Evolutionary conservation across 2,329 filamentous ascomycete genomes (phyloP).

Genomic region (Phaeomoniella chlamydospora): DNA sequence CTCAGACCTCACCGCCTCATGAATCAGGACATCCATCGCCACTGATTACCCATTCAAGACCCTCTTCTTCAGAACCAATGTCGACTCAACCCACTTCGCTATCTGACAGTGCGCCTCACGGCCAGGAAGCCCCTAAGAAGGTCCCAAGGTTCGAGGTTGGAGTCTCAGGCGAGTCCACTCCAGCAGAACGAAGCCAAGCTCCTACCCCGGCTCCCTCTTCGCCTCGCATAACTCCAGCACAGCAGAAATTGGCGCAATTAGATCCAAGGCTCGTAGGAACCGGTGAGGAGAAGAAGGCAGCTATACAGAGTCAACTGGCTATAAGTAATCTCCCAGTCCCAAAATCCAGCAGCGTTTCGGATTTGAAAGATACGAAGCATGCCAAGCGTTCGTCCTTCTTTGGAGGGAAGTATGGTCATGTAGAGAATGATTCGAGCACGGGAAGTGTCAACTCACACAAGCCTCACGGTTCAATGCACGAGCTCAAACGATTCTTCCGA

Average conservation of each 20-base stretch:
- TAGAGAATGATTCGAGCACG: conserved; percentile 25
- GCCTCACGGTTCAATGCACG: conserved; percentile 72
- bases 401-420: conserved; percentile 30
- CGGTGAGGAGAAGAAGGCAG: not conserved
- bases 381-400: conserved; percentile 42
- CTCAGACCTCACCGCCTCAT: conserved; percentile 38
- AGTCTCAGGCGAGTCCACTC: conserved; percentile 38
- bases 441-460: conserved; percentile 31
- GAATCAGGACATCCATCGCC: conserved; percentile 15
- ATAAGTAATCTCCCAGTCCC: conserved; percentile 9
- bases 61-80: conserved; percentile 23
- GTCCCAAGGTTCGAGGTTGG: conserved; percentile 42
- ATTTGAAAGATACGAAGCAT: conserved; percentile 22
- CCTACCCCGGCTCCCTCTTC: conserved; percentile 35
- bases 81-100: conserved; percentile 26
- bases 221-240: conserved; percentile 19
- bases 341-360: conserved; percentile 28
- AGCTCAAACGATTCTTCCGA: conserved; percentile 94
- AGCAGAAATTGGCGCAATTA: conserved; percentile 17
- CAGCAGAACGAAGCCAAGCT: conserved; percentile 48
- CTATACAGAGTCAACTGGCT: not conserved
- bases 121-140: conserved; percentile 30
- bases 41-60: conserved; percentile 23
- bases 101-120: conserved; percentile 25
- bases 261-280: not conserved